Percentiles rank a stretch among this genome's conserved stretches.
phyloP scores from a whole-genome alignment of 2,329 filamentous ascomycete genomes.

The Talaromyces piceae region DNA sequence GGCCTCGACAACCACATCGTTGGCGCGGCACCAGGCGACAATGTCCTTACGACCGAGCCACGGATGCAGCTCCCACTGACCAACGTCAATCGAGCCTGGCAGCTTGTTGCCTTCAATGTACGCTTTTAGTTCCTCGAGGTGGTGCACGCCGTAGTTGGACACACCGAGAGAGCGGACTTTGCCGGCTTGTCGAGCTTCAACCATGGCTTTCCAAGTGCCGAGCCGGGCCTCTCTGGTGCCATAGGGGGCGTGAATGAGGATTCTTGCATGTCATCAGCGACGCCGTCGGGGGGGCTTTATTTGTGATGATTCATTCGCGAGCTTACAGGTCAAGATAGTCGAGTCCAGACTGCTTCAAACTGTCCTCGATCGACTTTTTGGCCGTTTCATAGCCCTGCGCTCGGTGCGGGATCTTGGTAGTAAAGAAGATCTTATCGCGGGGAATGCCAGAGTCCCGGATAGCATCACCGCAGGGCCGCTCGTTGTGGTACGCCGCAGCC shows the following conservation, averaged over 20 bases:
- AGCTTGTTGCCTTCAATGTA: conserved; percentile 25
- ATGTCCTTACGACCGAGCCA: conserved; percentile 79
- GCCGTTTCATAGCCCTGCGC: conserved; percentile 56
- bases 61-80: conserved; percentile 84
- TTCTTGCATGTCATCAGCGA: conserved; percentile 9
- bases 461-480: conserved; percentile 57
- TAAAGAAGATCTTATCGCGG: conserved; percentile 58
- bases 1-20: conserved; percentile 55
- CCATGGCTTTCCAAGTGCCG: conserved; percentile 34
- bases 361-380: conserved; percentile 56
- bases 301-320: background rate
- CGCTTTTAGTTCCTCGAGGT: conserved; percentile 34
- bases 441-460: conserved; percentile 59
- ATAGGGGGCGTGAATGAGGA: conserved; percentile 34
- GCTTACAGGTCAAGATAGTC: conserved; percentile 60
- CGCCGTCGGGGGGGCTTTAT: conserved; percentile 14
- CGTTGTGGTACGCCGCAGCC: conserved; percentile 50
- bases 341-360: conserved; percentile 54
- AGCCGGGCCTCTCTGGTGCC: conserved; percentile 31
- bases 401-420: conserved; percentile 52
- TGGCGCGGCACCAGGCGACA: conserved; percentile 63
- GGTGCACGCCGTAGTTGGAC: conserved; percentile 34
- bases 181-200: conserved; percentile 32
- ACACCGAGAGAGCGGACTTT: conserved; percentile 36
- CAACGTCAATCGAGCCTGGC: conserved; percentile 68